Base-by-base conservation (phyloP, 495 filamentous ascomycete species). In the Parathielavia appendiculata region DNA sequence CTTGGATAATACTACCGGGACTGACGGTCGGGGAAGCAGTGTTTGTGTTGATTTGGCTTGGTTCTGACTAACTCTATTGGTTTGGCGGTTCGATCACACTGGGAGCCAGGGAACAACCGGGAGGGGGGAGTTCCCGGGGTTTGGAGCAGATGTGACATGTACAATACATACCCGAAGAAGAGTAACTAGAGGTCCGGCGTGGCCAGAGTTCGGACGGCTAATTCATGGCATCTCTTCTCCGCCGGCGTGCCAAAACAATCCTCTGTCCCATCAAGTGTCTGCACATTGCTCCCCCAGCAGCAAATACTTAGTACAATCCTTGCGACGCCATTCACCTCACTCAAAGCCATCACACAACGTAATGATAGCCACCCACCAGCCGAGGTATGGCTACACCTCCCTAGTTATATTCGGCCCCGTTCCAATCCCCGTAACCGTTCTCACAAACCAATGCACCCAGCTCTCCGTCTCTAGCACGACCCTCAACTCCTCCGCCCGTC, bases 401-500 rank as follows among this genome's bases (percentile, higher is more conserved):
- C 70, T 68, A 35, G 73, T 77, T 39, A 81, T 80, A 57, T 81
- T 78, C 23, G 80, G 79, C 12, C 78, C 76, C 1, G 79, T 81
- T 32, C 83, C 83, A 58, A 86, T 76, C 5, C 83, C 83, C 22
- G 80, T 83, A 52, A 83, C 60, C 19, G 79, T 78, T 57, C 83
- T 71, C 13, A 84, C 72, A 35, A 76, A 72, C 81, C 81, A 86
- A 59, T 83, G 80, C 45, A 78, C 75, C 71, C 80, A 81, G 63
- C 79, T 81, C 66, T 88, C 82, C 57, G 80, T 83, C 64, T 83
- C 79, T 30, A 85, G 79, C 49, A 86, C 81, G 13, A 52, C 73
- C 76, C 81, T 85, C n/a, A 96, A 70, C 62, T 87, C 84, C 41
- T 82, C 81, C 0, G 90, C 84, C 44, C 87, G 80, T 38, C 73